These are phyloP conservation scores for Aeminium ludgeri DNA, from an alignment of 495 filamentous ascomycete species.

Conservation along the genomic window DNA sequence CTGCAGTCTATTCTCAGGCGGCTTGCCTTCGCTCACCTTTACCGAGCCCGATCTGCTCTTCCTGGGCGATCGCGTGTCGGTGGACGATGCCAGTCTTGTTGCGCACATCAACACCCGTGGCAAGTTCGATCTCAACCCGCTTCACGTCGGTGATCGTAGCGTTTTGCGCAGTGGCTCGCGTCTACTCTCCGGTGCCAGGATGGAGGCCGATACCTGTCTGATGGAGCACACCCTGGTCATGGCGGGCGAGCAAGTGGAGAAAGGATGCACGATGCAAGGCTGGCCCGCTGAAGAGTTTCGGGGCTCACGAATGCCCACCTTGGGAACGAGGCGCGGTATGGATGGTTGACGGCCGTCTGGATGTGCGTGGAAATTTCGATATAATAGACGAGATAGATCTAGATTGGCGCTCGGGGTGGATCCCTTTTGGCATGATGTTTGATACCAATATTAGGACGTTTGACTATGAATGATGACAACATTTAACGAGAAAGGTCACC, in stretches of 20 bases:
- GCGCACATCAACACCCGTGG: constrained; percentile 31
- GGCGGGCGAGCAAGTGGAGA: constrained; percentile 31
- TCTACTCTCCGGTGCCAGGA: constrained; percentile 28
- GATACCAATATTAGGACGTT: too few species aligned
- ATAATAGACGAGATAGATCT: too few species aligned
- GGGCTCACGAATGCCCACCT: constrained; percentile 2
- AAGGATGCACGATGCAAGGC: constrained; percentile 27
- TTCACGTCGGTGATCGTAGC: constrained; percentile 28
- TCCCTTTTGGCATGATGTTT: too few species aligned
- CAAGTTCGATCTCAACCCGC: constrained; percentile 30
- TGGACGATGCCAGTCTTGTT: constrained; percentile 33
- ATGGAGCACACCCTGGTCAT: constrained; percentile 33
- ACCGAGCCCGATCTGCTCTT: constrained; percentile 34
- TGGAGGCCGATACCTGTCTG: constrained; percentile 29
- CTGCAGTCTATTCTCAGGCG: constrained; percentile 31
- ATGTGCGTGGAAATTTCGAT: too few species aligned
- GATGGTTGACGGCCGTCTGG: too few species aligned
- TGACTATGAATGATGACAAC: too few species aligned
- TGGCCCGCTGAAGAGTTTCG: constrained; percentile 31
- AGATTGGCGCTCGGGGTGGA: too few species aligned
- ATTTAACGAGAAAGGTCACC: too few species aligned
- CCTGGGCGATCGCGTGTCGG: constrained; percentile 29
- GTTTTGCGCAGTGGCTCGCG: constrained; percentile 29
- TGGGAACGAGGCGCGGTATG: constrained; percentile 1
- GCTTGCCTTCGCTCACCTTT: constrained; percentile 28